Evolutionary conservation across 371 early-diverging fungal genomes (phyloP).

Genomic region (Mucor circinelloides): DNA sequence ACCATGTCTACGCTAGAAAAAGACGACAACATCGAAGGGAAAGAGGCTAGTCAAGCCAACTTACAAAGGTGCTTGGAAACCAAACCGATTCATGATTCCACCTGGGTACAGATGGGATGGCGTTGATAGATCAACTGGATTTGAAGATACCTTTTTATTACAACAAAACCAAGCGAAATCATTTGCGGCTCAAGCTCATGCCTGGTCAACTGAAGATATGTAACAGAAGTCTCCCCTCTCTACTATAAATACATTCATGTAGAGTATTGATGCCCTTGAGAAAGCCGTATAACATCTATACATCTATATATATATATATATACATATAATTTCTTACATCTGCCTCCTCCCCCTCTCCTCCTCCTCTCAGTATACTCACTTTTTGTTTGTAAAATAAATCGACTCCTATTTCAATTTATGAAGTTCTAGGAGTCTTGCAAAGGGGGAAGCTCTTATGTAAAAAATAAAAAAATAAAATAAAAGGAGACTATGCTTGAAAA

Average conservation of each 20-base stretch:
- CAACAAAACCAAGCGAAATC: slow-evolving; percentile 54
- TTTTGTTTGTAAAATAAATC: not conserved
- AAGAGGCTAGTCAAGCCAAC: slow-evolving; percentile 44
- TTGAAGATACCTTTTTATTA: slow-evolving; percentile 67
- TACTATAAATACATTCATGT: not conserved
- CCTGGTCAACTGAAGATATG: slow-evolving; percentile 75
- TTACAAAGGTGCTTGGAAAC: slow-evolving; percentile 70
- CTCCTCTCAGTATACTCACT: not conserved
- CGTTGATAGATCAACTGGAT: slow-evolving; percentile 87
- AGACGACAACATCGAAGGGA: slow-evolving; percentile 30
- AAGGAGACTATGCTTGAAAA: not conserved
- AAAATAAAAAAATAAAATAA: not conserved
- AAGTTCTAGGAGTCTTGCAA: not conserved
- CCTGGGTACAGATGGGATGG: slow-evolving; percentile 96
- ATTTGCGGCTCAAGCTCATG: slow-evolving; percentile 58
- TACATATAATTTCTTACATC: not conserved
- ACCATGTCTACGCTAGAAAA: slow-evolving; percentile 13
- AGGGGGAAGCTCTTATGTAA: not conserved
- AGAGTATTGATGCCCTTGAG: not conserved
- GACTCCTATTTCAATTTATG: slow-evolving; percentile 1
- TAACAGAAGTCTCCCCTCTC: slow-evolving; percentile 18
- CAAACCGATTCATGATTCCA: slow-evolving; percentile 81
- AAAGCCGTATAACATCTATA: not conserved
- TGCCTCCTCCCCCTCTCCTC: not conserved
- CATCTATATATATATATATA: not conserved